Percentiles rank a stretch among this genome's conserved stretches.
Conservation (phyloP, 2,329 filamentous ascomycete genomes). For the Ophiobolus disseminans region DNA sequence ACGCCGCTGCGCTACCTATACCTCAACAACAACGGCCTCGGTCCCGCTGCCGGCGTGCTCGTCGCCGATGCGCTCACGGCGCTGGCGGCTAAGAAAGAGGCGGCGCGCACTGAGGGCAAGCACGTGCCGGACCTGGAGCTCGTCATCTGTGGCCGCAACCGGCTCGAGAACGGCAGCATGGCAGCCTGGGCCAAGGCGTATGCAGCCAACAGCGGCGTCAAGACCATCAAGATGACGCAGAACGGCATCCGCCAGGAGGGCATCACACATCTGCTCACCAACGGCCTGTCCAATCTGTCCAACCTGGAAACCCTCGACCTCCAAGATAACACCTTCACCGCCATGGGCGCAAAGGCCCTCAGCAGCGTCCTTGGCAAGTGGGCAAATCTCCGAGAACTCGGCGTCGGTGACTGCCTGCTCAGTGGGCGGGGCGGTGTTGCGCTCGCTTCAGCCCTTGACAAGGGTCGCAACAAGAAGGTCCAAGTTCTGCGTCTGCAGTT, state of each 20-base stretch:
- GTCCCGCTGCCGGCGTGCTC: slow-evolving; percentile 85
- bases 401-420: slow-evolving; percentile 86
- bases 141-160: slow-evolving; percentile 95
- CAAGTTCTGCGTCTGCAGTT: slow-evolving; percentile 85
- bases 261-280: slow-evolving; percentile 78
- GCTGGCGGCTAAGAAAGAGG: slow-evolving; percentile 83
- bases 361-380: slow-evolving; percentile 77
- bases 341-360: slow-evolving; percentile 78
- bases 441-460: slow-evolving; percentile 74
- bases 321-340: slow-evolving; percentile 97
- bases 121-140: slow-evolving; percentile 87
- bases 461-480: slow-evolving; percentile 79
- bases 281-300: slow-evolving; percentile 76
- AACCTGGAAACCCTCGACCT: slow-evolving; percentile 81
- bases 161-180: slow-evolving; percentile 96
- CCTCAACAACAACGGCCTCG: slow-evolving; percentile 97
- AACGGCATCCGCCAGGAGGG: slow-evolving; percentile 97
- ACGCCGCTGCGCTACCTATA: slow-evolving; percentile 91
- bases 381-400: slow-evolving; percentile 79
- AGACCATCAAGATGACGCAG: slow-evolving; percentile 94
- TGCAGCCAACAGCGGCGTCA: slow-evolving; percentile 79
- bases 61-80: slow-evolving; percentile 86
- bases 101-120: slow-evolving; percentile 73
- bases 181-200: slow-evolving; percentile 90
- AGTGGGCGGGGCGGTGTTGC: slow-evolving; percentile 77